Evolutionary conservation across 129 eudicot genomes (phyloP).

Genomic region (Centella asiatica): DNA sequence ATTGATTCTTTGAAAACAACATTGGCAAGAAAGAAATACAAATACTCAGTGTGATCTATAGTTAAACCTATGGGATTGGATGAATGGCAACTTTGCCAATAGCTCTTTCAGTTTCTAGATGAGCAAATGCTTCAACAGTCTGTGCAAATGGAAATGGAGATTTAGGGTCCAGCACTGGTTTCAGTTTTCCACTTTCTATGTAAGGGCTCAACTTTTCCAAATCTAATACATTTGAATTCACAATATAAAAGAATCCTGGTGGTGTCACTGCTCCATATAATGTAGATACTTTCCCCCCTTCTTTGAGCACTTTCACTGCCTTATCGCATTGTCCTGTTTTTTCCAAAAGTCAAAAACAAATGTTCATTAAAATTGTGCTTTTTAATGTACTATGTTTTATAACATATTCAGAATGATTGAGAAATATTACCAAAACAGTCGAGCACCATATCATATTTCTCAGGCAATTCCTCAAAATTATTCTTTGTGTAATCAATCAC

Average conservation of each 20-base stretch:
- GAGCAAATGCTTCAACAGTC: slow-evolving; percentile 64
- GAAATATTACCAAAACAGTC: slow-evolving; percentile 79
- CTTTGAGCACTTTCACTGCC: slow-evolving; percentile 73
- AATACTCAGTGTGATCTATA: too few relatives aligned
- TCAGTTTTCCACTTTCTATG: slow-evolving; percentile 79
- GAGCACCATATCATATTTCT: slow-evolving; percentile 76
- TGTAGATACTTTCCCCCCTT: slow-evolving; percentile 64
- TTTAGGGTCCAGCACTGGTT: slow-evolving; percentile 68
- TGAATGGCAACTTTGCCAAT: slow-evolving; percentile 72
- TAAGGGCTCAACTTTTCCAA: slow-evolving; percentile 59
- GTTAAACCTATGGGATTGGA: too few relatives aligned
- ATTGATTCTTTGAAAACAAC: too few relatives aligned
- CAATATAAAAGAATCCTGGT: slow-evolving; percentile 64
- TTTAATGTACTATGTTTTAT: too few relatives aligned
- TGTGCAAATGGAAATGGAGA: slow-evolving; percentile 72
- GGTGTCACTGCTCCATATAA: slow-evolving; percentile 55
- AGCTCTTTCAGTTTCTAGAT: slow-evolving; percentile 68
- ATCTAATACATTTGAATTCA: slow-evolving; percentile 55
- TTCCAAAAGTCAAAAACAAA: too few relatives aligned
- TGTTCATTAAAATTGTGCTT: not conserved
- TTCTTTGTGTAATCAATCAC: slow-evolving; percentile 87
- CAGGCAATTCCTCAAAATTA: slow-evolving; percentile 73
- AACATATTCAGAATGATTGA: too few relatives aligned
- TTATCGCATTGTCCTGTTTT: slow-evolving; percentile 76
- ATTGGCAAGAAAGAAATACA: too few relatives aligned